Base-by-base conservation (phyloP, 306 rosid genomes). In the Lablab purpureus region DNA sequence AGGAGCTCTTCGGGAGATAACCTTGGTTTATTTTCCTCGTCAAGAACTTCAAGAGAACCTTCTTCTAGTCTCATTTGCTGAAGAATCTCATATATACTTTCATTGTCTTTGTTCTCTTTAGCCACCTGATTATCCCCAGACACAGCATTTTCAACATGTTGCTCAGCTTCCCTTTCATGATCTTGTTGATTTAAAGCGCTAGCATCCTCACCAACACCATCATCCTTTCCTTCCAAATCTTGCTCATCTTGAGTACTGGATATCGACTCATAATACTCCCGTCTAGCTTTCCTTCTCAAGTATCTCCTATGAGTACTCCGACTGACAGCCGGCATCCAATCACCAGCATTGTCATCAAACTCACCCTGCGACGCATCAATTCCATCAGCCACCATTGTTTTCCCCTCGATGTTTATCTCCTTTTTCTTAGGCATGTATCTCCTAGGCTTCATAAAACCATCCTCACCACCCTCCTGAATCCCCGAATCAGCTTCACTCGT, bases 321-420 rank as follows among this genome's bases (percentile, higher is more conserved):
- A 82, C 98, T 86, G 43, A 93, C 97, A 46, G 98, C 97, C 54
- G 97, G 96, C 87, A 82, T 84, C 99, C 97, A 96, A 72, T 93
- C 92, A 55, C 88, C 93, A 41, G 73, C 90, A 83, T 80, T 75
- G 43, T 80, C 94, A 80, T 91, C 92, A 75, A 71, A 40, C 62
- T 87, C 87, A 63, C 97, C 97, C 60, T 84, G 86, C 4, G 99
- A 93, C 3, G 94, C 99, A 84, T 96, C 98, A 67, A 96, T 47
- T 51, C 99, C 98, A 74, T 81, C 71, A 0, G 90, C 88, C 67
- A 91, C 97, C 88, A 88, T 86, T 66, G 64, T 88, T 80, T 89
- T 95, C 82, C 93, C 98, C 83, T 90, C 97, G 70, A 93, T 80
- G 12, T 85, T 89, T 51, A 91, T 58, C 78, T 87, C 98, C 67